Evolutionary conservation across 2,329 filamentous ascomycete species (phyloP), one percentile per base, ranked within the genome.

Genomic region (Pseudocercospora macadamiae): DNA sequence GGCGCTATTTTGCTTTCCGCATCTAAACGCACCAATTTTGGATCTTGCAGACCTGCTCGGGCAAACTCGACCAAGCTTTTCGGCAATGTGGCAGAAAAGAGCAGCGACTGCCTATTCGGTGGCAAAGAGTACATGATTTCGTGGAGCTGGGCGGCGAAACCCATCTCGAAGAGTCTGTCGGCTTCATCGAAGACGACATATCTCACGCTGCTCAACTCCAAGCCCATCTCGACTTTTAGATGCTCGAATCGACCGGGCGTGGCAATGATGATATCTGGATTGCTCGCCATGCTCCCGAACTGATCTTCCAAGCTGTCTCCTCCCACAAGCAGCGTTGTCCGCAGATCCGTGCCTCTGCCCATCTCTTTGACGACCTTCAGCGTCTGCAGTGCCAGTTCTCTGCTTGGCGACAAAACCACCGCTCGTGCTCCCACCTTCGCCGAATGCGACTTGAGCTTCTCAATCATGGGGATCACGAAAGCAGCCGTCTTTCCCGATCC

Each of bases 121-220:
- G 96, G 95, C 14, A 99, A 79, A 0, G 92, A 90, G 71, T 96
- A 87, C 52, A 99, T 79, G 80, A 97, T 97, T 73, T 99, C 95
- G 1, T 90, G 89, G 66, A 99, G 80, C 71, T 99, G 95, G 3
- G 90, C 87, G 3, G 93, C 92, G 73, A 99, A 99, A 68, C 95
- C 96, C 93, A 99, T 97, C 73, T 99, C 95, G 75, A 99, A 99
- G 18, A 99, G 81, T 54, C 95, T 86, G 81, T 99, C 95, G 1
- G 95, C 95, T 75, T 99, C 95, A 73, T 99, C 95, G 64, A 99
- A 99, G 7, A 99, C 95, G 21, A 96, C 91, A 70, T 99, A 99
- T 67, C 86, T 85, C 61, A 99, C 88, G 3, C 91, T 96, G 0
- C 89, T 91, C n/a, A 99, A 79, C 70, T 97, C 91, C 53, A 99